phyloP scores from a whole-genome alignment of 306 rosid genomes.

The Vigna hirtella region DNA sequence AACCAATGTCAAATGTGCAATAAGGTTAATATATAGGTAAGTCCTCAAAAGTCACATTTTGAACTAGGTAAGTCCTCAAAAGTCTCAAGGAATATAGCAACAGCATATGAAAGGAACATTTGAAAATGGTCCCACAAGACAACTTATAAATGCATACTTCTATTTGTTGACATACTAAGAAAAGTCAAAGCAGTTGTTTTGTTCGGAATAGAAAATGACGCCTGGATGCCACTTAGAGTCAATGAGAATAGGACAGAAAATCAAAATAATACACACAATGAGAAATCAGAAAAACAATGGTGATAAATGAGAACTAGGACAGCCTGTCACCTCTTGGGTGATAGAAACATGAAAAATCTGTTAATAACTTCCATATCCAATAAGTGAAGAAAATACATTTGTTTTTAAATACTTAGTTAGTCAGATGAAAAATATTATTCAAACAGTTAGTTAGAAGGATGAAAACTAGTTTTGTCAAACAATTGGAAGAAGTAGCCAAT shows the following conservation, averaged over 20 bases:
- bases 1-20: neutral
- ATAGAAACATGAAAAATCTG: neutral
- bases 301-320: neutral
- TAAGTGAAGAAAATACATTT: too few species aligned
- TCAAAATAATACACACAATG: neutral
- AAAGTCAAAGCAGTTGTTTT: conserved; percentile 38
- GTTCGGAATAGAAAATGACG: conserved; percentile 17
- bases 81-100: neutral
- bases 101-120: conserved; percentile 32
- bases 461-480: neutral
- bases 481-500: conserved; percentile 14
- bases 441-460: neutral
- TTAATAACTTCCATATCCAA: neutral
- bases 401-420: neutral
- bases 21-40: neutral
- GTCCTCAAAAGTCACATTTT: neutral
- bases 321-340: conserved; percentile 4
- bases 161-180: conserved; percentile 29
- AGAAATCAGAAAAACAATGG: neutral
- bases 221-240: neutral
- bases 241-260: conserved; percentile 16
- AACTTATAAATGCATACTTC: conserved; percentile 28
- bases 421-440: neutral
- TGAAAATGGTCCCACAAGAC: conserved; percentile 17
- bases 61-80: neutral